Conservation (phyloP, 306 rosid species). For the Ochetophila trinervis region DNA sequence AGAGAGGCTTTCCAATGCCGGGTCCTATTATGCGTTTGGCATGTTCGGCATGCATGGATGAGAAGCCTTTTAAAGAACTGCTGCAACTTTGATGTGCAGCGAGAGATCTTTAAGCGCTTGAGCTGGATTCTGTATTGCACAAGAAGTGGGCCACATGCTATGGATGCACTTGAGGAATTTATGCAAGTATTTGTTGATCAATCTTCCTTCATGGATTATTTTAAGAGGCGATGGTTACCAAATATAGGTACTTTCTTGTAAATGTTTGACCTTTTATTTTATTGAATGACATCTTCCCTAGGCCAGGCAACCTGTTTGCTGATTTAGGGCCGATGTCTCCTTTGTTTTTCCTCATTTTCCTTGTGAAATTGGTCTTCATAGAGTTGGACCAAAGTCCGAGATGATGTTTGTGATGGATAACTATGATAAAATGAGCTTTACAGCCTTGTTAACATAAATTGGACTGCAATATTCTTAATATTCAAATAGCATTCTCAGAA, state of each 20-base stretch:
- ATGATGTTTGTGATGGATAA: neutral
- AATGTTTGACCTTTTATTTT: slow-evolving; percentile 12
- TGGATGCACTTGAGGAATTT: slow-evolving; percentile 67
- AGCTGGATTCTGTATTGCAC: slow-evolving; percentile 64
- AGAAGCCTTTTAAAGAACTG: slow-evolving; percentile 56
- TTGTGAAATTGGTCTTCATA: neutral
- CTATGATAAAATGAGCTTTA: neutral
- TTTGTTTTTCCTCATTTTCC: slow-evolving; percentile 1
- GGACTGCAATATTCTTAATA: neutral
- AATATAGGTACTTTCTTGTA: slow-evolving; percentile 50
- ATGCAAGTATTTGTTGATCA: slow-evolving; percentile 82
- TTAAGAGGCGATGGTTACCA: slow-evolving; percentile 59
- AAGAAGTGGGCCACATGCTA: slow-evolving; percentile 51
- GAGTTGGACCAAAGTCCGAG: neutral
- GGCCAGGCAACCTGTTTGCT: neutral
- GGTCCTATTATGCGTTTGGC: slow-evolving; percentile 63
- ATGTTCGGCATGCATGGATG: slow-evolving; percentile 66
- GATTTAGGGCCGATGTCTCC: slow-evolving; percentile 1
- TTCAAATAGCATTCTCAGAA: neutral
- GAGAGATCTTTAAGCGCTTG: slow-evolving; percentile 59
- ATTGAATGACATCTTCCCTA: neutral
- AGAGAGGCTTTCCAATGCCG: slow-evolving; percentile 78
- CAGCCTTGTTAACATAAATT: neutral
- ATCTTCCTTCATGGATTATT: slow-evolving; percentile 60
- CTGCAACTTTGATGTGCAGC: slow-evolving; percentile 60